Evolutionary conservation across 345 rosid species (phyloP).

Genomic region (Cochlearia excelsa): DNA sequence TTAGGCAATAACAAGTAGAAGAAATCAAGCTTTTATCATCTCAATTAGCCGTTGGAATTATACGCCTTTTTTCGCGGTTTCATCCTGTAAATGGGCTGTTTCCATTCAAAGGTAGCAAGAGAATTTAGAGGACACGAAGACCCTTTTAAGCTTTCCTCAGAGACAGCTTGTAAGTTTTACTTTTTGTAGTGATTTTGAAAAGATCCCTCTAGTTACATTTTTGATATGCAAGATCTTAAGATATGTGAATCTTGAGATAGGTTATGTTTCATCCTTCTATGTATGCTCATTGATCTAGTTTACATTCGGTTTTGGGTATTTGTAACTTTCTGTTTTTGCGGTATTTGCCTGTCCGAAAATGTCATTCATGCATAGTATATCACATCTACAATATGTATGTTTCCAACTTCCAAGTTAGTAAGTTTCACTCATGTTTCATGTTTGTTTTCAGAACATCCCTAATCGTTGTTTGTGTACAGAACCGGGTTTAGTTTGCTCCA

Average conservation of each 20-base stretch:
- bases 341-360: not conserved
- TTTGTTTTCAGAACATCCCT: too few relatives aligned
- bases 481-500: too few relatives aligned
- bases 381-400: too few relatives aligned
- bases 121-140: constrained; percentile 83
- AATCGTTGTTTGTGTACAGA: too few relatives aligned
- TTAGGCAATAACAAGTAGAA: constrained; percentile 27
- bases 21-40: constrained; percentile 7
- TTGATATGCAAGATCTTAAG: not conserved
- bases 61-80: not conserved
- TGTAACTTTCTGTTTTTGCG: not conserved
- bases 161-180: constrained; percentile 77
- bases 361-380: too few relatives aligned
- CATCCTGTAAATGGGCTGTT: constrained; percentile 90
- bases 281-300: not conserved
- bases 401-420: too few relatives aligned
- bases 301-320: not conserved
- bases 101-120: constrained; percentile 64
- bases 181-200: not conserved
- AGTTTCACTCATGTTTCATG: not conserved
- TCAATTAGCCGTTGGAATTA: not conserved
- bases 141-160: constrained; percentile 78
- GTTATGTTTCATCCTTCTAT: not conserved
- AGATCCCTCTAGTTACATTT: not conserved
- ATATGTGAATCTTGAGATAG: too few relatives aligned